Evolutionary conservation across 2,329 filamentous ascomycete genomes (phyloP).

Genomic region (Ophiostoma sp.): DNA sequence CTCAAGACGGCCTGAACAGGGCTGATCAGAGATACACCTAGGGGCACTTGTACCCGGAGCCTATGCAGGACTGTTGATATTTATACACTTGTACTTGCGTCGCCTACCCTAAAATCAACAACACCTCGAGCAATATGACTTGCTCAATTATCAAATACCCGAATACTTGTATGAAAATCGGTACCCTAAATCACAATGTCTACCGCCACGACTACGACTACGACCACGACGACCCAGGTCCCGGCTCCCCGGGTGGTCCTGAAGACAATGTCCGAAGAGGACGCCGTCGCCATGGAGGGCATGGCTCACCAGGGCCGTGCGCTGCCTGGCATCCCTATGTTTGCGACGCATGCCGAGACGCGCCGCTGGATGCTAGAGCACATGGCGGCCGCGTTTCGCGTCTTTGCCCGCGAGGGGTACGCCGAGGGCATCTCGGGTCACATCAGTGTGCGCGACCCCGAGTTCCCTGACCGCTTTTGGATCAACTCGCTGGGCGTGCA

Average conservation of each 20-base stretch:
- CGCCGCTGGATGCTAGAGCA: constrained; percentile 35
- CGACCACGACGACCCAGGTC: background rate
- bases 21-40: background rate
- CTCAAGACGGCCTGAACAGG: background rate
- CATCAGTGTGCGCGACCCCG: constrained; percentile 55
- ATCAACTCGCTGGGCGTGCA: constrained; percentile 56
- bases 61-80: background rate
- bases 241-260: background rate
- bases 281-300: constrained; percentile 15
- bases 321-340: constrained; percentile 22
- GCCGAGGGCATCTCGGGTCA: constrained; percentile 58
- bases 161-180: background rate
- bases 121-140: too few relatives aligned
- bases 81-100: background rate
- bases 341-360: constrained; percentile 21
- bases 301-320: constrained; percentile 23
- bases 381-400: constrained; percentile 54
- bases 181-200: background rate
- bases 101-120: too few relatives aligned
- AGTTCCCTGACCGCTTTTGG: constrained; percentile 52
- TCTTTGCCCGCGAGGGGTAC: constrained; percentile 55
- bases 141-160: background rate
- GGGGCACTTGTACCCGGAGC: background rate
- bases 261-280: background rate
- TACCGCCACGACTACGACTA: constrained; percentile 3